A percentile compares a stretch with the other conserved stretches of the same genome.
Conservation (phyloP, 768 basidiomycete genomes). For the Lyophyllum atratum region DNA sequence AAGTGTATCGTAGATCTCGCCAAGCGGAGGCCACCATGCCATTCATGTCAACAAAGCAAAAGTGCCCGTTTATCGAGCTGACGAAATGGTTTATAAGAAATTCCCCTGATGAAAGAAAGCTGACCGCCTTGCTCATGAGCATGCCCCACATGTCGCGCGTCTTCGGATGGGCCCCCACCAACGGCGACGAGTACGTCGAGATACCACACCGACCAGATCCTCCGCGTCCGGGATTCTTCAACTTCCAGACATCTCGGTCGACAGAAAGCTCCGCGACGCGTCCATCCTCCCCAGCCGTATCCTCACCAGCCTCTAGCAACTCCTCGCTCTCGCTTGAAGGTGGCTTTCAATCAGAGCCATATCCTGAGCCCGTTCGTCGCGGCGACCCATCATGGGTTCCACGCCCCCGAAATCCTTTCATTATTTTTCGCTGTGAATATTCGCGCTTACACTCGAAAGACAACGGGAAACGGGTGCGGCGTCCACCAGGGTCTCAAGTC, state of each 20-base stretch:
- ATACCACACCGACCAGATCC: conserved; percentile 17
- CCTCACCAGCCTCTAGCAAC: conserved; percentile 24
- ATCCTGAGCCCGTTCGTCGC: conserved; percentile 33
- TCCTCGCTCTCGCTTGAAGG: conserved; percentile 25
- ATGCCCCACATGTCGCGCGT: conserved; percentile 24
- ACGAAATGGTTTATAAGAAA: conserved; percentile 14
- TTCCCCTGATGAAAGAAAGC: conserved; percentile 3
- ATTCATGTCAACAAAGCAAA: conserved; percentile 17
- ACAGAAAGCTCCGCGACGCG: not conserved
- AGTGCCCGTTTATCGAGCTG: conserved; percentile 10
- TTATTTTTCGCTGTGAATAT: conserved; percentile 73
- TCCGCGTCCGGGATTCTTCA: conserved; percentile 9
- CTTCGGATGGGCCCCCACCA: conserved; percentile 35
- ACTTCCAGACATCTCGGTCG: not conserved
- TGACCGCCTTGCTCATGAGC: conserved; percentile 8
- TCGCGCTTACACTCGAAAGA: conserved; percentile 45
- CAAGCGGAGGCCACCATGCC: conserved; percentile 1
- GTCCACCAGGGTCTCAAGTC: conserved; percentile 32
- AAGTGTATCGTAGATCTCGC: conserved; percentile 16
- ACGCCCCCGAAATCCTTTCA: conserved; percentile 71
- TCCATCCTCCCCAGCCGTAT: conserved; percentile 4
- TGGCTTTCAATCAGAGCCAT: conserved; percentile 12
- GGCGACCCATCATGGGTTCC: conserved; percentile 62
- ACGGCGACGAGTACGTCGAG: conserved; percentile 27
- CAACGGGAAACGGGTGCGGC: conserved; percentile 35